These are phyloP conservation scores for Trichophyton rubrum DNA, from an alignment of 2,329 filamentous ascomycete genomes.

Conservation along the genomic window DNA sequence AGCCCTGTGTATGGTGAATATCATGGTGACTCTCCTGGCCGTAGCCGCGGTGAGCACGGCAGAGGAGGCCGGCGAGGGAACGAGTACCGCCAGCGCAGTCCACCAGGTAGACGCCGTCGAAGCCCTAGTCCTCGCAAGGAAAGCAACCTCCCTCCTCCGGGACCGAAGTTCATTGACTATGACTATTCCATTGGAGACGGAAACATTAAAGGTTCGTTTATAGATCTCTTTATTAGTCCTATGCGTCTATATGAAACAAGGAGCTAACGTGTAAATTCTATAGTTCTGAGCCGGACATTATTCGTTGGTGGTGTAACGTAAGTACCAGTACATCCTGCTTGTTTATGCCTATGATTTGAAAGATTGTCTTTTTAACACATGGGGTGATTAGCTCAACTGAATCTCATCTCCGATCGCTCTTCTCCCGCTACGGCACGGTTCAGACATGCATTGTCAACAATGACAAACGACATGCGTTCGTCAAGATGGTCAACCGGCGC, in stretches of 20 bases:
- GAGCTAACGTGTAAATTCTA: constrained; percentile 15
- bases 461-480: constrained; percentile 95
- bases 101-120: constrained; percentile 54
- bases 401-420: constrained; percentile 66
- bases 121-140: constrained; percentile 46
- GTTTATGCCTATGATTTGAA: background rate
- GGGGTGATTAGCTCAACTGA: constrained; percentile 53
- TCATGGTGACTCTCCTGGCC: constrained; percentile 54
- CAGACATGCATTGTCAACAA: constrained; percentile 98
- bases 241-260: constrained; percentile 39
- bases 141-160: constrained; percentile 32
- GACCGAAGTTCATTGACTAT: constrained; percentile 65
- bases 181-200: constrained; percentile 62
- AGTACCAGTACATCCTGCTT: constrained; percentile 29
- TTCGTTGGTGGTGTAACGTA: constrained; percentile 93
- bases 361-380: constrained; percentile 14
- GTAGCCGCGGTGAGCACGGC: constrained; percentile 42
- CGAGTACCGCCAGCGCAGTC: constrained; percentile 81
- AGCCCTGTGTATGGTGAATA: constrained; percentile 64
- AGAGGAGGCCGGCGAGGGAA: constrained; percentile 39
- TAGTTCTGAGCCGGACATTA: constrained; percentile 80
- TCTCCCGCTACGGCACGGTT: constrained; percentile 69
- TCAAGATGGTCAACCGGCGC: constrained; percentile 88
- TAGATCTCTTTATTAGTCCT: background rate
- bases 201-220: constrained; percentile 56